Evolutionary conservation across 495 filamentous ascomycete species (phyloP), one percentile per base, ranked within the genome.

Genomic region (Aeminium ludgeri): DNA sequence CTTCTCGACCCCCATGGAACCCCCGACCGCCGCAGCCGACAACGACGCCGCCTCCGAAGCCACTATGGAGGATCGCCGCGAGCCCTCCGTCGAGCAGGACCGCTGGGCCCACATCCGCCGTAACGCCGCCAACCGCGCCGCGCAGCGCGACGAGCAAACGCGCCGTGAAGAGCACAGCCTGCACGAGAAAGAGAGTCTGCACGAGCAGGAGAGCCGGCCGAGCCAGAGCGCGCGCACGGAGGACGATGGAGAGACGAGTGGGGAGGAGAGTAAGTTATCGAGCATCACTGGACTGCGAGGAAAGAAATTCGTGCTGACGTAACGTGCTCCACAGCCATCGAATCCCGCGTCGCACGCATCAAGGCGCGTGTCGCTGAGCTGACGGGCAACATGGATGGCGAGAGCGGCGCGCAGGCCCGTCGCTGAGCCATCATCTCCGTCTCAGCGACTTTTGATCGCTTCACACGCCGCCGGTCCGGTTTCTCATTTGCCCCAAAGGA

Each of bases 311-410:
- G 10, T 45, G 43, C 38, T 45, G 20, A 23, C 19, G 6, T 25
- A 8, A 25, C 17, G 13, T 25, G 8, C 16, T 32, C 18, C 50
- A 8, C 44, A 91, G 83, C 85, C 20, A 95, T 97, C 50, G 89
- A 97, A 59, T 82, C 84, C 30, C 81, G 89, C 41, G 89, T 95
- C 44, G 89, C 89, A 28, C 81, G 91, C 41, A 97, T 97, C 70
- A 95, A 95, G 63, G 91, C 91, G 41, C 73, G 89, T 28, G 91
- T 97, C 34, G 89, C 89, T 34, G 83, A 93, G 60, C 60, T 97
- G 52, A 97, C 91, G 10, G 80, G 80, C 20, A 34, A 34, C 16
- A 49, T 49, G 34, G 46, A 49, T 3, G 8, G 23, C 8, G 23
- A 25, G 4, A 8, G 23, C 23, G 23, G 23, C 23, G 23, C 23